phyloP scores from a whole-genome alignment of 352 stramenopile genomes.

The Phytopythium oedochilum region DNA sequence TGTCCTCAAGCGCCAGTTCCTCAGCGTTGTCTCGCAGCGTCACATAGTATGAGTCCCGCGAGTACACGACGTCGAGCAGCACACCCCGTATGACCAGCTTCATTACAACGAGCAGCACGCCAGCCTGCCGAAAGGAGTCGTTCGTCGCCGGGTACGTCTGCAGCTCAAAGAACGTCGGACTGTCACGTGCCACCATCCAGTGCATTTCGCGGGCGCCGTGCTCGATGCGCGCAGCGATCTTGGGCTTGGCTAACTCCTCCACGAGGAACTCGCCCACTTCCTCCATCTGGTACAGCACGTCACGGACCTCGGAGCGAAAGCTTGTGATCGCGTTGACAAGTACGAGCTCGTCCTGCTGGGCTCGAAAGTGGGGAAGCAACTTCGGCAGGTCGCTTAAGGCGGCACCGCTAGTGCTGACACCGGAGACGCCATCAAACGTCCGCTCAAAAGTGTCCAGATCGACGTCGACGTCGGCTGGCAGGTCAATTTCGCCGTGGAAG shows the following conservation, averaged over 20 bases:
- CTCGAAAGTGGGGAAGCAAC: slow-evolving; percentile 50
- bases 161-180: slow-evolving; percentile 63
- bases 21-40: slow-evolving; percentile 46
- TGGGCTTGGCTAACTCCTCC: slow-evolving; percentile 61
- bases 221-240: slow-evolving; percentile 40
- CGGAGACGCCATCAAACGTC: slow-evolving; percentile 15
- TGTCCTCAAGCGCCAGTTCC: slow-evolving; percentile 56
- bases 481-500: slow-evolving; percentile 42
- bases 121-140: slow-evolving; percentile 21
- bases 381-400: slow-evolving; percentile 32
- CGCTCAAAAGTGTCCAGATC: slow-evolving; percentile 12
- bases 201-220: slow-evolving; percentile 36
- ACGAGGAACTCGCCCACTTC: slow-evolving; percentile 66
- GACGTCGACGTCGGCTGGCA: slow-evolving; percentile 23
- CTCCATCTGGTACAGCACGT: slow-evolving; percentile 63
- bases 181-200: slow-evolving; percentile 39
- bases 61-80: slow-evolving; percentile 57
- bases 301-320: slow-evolving; percentile 38
- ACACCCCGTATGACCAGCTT: slow-evolving; percentile 64
- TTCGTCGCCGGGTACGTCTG: slow-evolving; percentile 48
- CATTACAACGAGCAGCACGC: slow-evolving; percentile 55
- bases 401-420: slow-evolving; percentile 11
- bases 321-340: slow-evolving; percentile 34
- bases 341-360: slow-evolving; percentile 37
- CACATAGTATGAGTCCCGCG: slow-evolving; percentile 56